A percentile compares a stretch with the other conserved stretches of the same genome.
phyloP scores from a whole-genome alignment of 1,284 basidiomycete species.

The Sanghuangporus sanghuang region DNA sequence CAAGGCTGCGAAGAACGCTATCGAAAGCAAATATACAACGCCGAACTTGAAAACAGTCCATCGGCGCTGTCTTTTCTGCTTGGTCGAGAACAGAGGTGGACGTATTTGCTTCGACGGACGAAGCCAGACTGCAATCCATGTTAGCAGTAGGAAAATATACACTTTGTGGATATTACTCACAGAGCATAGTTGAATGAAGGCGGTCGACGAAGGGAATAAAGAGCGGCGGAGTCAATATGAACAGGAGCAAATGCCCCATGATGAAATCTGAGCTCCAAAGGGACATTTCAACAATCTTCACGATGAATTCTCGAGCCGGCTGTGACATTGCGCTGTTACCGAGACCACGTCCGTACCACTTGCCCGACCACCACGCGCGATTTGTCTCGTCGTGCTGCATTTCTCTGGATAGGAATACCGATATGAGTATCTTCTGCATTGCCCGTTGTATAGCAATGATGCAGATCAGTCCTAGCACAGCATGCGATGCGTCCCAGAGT shows the following conservation, averaged over 20 bases:
- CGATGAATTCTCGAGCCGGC: slow-evolving; percentile 91
- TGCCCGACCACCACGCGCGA: slow-evolving; percentile 98
- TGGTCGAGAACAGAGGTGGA: slow-evolving; percentile 90
- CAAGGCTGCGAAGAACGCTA: slow-evolving; percentile 80
- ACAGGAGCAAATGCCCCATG: slow-evolving; percentile 75
- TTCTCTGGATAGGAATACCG: slow-evolving; percentile 89
- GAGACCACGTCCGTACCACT: slow-evolving; percentile 91
- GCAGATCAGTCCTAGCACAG: slow-evolving; percentile 83
- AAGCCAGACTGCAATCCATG: slow-evolving; percentile 63
- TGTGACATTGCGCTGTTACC: slow-evolving; percentile 88
- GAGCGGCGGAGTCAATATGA: slow-evolving; percentile 80
- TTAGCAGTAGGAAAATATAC: slow-evolving; percentile 18
- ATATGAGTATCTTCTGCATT: slow-evolving; percentile 90
- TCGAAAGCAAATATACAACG: slow-evolving; percentile 76
- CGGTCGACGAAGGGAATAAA: slow-evolving; percentile 86
- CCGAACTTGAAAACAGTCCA: slow-evolving; percentile 91
- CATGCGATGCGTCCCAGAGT: slow-evolving; percentile 93
- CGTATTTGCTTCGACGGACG: slow-evolving; percentile 92
- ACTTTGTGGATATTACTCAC: slow-evolving; percentile 38
- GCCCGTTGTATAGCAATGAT: slow-evolving; percentile 87
- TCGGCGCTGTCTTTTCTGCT: slow-evolving; percentile 85
- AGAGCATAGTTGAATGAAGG: slow-evolving; percentile 87
- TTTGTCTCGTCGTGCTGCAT: slow-evolving; percentile 98
- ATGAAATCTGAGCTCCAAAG: slow-evolving; percentile 91
- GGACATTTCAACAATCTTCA: slow-evolving; percentile 96